Evolutionary conservation across 176 grass and related monocot species (phyloP), one percentile per base, ranked within the genome.

Genomic region (Oryza nivara): DNA sequence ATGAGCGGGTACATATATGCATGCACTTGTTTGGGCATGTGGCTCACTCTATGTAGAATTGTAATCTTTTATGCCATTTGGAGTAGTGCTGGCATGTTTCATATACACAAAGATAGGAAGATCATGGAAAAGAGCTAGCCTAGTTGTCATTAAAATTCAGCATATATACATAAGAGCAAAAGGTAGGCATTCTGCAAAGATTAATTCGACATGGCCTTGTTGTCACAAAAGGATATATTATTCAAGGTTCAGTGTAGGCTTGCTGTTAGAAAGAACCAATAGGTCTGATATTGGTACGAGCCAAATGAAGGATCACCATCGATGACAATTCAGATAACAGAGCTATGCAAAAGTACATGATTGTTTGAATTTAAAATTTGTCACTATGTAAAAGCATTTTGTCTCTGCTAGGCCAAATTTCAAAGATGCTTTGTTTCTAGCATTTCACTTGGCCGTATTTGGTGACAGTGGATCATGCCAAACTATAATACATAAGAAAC

Each of bases 361-460:
- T 35, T 13, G 64, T 60, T 76, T 75, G 64, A 76, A 43, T 71
- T 76, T 64, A 52, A 64, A 80, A 51, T 64, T 7, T 70, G 64
- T 38, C 25, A 68, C 51, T 41, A 32, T 45, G 20, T 45, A 28
- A 34, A 40, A 30, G 22, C 49, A 61, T 26, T 80, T 68, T 80
- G 61, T 74, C 75, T 19, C 3, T 68, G 36, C 60, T 80, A 88
- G 76, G 81, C 60, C 38, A 69, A 75, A 38, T 68, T 75, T 68
- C 61, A 80, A 84, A n/a, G 61, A 49, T 74, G 82, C 72, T 41
- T 26, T 20, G 30, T 54, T 68, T 43, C 12, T 10, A 7, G 65
- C 77, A 80, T 89, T 80, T 32, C 76, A 41, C 35, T 66, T 28
- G 58, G 48, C 81, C 70, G 26, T 78, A 78, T 78, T 43, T 78